Evolutionary conservation across 2,329 filamentous ascomycete genomes (phyloP).

Genomic region (Neopestalotiopsis rosae): DNA sequence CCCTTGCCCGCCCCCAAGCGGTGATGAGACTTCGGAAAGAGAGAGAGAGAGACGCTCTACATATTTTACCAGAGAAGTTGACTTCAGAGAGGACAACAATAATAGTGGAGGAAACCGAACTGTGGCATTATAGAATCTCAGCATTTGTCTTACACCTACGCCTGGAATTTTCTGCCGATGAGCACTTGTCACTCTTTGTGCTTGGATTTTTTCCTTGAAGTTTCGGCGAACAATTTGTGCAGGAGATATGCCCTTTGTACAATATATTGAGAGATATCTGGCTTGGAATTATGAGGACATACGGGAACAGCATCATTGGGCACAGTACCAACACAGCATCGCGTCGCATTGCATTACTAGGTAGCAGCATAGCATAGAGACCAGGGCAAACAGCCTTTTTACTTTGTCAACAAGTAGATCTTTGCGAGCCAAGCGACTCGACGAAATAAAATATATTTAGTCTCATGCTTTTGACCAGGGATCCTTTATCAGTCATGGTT

Average conservation of each 20-base stretch:
- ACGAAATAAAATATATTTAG: not conserved
- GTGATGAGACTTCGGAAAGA: not conserved
- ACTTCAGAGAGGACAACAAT: conserved; percentile 9
- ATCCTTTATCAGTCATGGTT: not conserved
- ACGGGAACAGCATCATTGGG: not conserved
- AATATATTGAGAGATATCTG: conserved; percentile 3
- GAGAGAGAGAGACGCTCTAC: too few relatives aligned
- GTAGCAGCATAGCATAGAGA: conserved; percentile 25
- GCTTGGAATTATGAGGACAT: not conserved
- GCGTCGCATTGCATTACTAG: conserved; percentile 21
- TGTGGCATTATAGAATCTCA: conserved; percentile 21
- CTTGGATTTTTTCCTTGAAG: not conserved
- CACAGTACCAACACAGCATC: conserved; percentile 1
- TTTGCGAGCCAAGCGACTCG: not conserved
- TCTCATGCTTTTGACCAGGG: not conserved
- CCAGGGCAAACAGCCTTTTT: not conserved
- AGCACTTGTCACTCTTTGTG: not conserved
- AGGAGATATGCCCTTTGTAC: not conserved
- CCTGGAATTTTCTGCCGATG: not conserved
- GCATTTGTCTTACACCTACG: not conserved
- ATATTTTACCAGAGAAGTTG: not conserved
- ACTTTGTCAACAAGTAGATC: not conserved
- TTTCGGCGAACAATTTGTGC: not conserved
- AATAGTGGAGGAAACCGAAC: not conserved
- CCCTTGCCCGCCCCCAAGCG: conserved; percentile 23